Percentiles rank a stretch among this genome's conserved stretches.
phyloP scores from a whole-genome alignment of 306 rosid species.

The Cicer bijugum region DNA sequence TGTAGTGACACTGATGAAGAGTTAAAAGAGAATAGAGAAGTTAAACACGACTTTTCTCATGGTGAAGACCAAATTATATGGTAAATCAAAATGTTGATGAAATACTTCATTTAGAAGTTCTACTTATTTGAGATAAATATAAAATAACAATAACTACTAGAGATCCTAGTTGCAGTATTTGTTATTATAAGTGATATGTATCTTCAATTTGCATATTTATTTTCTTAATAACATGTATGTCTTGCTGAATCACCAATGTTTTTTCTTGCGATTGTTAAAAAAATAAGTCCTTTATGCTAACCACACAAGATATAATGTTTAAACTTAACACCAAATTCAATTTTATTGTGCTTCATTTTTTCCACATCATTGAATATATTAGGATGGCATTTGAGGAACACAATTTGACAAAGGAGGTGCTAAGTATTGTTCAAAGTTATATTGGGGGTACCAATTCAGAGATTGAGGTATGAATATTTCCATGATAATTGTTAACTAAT shows the following conservation, averaged over 20 bases:
- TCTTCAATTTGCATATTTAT: slow-evolving; percentile 8
- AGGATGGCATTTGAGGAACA: slow-evolving; percentile 74
- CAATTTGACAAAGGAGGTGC: slow-evolving; percentile 59
- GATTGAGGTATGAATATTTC: slow-evolving; percentile 60
- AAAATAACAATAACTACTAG: background rate
- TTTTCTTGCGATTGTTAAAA: too few relatives aligned
- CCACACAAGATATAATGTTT: background rate
- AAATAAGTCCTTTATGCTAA: too few relatives aligned
- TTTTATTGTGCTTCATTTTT: background rate
- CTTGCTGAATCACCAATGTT: background rate
- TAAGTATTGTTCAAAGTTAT: slow-evolving; percentile 53
- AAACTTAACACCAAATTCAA: background rate
- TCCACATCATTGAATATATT: slow-evolving; percentile 34
- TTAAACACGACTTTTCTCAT: slow-evolving; percentile 64
- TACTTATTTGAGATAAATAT: slow-evolving; percentile 21
- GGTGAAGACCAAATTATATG: slow-evolving; percentile 70
- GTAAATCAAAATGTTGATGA: slow-evolving; percentile 56
- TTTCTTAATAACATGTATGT: slow-evolving; percentile 8
- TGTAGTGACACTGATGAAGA: slow-evolving; percentile 86
- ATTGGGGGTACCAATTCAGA: slow-evolving; percentile 55
- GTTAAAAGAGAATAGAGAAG: slow-evolving; percentile 50
- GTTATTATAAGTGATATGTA: slow-evolving; percentile 5
- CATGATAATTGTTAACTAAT: slow-evolving; percentile 36
- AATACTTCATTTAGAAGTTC: slow-evolving; percentile 24
- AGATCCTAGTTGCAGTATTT: slow-evolving; percentile 18